phyloP scores from a whole-genome alignment of 2,329 filamentous ascomycete species.

The Nectriaceae sp. region DNA sequence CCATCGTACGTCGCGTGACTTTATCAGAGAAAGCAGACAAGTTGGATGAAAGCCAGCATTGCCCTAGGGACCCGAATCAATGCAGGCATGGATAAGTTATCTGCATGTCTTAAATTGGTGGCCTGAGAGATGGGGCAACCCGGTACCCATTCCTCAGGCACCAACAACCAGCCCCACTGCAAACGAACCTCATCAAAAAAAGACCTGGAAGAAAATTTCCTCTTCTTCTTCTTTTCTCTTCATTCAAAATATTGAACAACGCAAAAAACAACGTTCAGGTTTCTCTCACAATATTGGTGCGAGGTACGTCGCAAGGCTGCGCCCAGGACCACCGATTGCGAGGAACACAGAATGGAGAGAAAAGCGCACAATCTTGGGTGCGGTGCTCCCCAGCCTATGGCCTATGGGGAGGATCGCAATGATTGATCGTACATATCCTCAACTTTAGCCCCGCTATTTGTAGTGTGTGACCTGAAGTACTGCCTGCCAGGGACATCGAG shows the following conservation, averaged over 20 bases:
- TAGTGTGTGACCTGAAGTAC: background rate
- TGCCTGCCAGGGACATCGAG: background rate
- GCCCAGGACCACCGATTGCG: constrained; percentile 51
- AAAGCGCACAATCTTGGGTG: constrained; percentile 61
- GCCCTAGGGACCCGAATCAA: too few species aligned
- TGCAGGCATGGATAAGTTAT: too few species aligned
- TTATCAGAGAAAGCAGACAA: too few species aligned
- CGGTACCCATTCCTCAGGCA: constrained; percentile 20
- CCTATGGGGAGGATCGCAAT: constrained; percentile 58
- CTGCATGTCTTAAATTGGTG: too few species aligned
- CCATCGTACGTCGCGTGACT: too few species aligned
- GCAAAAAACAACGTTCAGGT: constrained; percentile 48
- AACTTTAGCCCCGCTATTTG: background rate
- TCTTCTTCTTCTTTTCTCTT: constrained; percentile 20
- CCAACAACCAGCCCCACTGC: constrained; percentile 20
- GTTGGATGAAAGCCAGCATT: too few species aligned
- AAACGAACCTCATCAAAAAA: constrained; percentile 18
- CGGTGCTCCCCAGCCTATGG: constrained; percentile 52
- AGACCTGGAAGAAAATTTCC: constrained; percentile 17
- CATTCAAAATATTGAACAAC: constrained; percentile 46
- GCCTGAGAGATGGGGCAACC: too few species aligned
- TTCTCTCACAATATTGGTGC: constrained; percentile 42
- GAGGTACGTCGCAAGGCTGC: constrained; percentile 46
- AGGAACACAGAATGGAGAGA: constrained; percentile 55
- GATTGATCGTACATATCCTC: constrained; percentile 56